Evolutionary conservation across 2,329 filamentous ascomycete genomes (phyloP).

Genomic region (Aaosphaeria pasadenensis): DNA sequence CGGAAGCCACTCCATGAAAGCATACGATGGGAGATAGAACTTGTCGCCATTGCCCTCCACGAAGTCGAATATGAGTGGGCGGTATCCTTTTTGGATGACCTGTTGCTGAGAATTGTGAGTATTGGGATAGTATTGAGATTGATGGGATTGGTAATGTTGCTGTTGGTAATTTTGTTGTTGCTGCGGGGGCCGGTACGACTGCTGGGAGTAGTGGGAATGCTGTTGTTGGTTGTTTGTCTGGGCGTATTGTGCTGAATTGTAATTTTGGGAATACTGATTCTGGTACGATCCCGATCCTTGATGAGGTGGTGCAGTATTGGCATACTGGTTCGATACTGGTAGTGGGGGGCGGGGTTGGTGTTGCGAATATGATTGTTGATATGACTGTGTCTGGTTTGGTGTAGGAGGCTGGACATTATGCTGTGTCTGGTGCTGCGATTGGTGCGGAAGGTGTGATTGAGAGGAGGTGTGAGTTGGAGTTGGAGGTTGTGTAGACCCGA

Average conservation of each 20-base stretch:
- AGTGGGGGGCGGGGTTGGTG: too few relatives aligned
- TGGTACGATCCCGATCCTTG: not conserved
- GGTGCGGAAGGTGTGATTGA: too few relatives aligned
- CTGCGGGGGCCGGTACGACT: not conserved
- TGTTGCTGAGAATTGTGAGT: conserved; percentile 9
- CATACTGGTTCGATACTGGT: not conserved
- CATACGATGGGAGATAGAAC: conserved; percentile 75
- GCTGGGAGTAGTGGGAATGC: not conserved
- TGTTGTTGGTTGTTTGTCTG: not conserved
- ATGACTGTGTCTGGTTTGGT: not conserved
- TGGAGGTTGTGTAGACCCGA: too few relatives aligned
- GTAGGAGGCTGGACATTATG: too few relatives aligned
- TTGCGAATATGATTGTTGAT: not conserved
- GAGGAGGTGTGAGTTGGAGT: too few relatives aligned
- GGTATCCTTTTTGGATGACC: conserved; percentile 28
- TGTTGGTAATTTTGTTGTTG: conserved; percentile 3
- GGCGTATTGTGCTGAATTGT: not conserved
- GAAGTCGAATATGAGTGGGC: conserved; percentile 38
- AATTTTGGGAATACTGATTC: not conserved
- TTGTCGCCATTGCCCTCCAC: conserved; percentile 60
- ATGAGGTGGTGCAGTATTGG: not conserved
- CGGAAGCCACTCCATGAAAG: conserved; percentile 68
- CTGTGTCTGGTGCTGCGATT: too few relatives aligned
- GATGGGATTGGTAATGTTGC: conserved; percentile 8
- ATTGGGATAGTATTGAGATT: conserved; percentile 32